phyloP scores from a whole-genome alignment of 192 early-diverging fungal genomes.

The Mortierella alpina region DNA sequence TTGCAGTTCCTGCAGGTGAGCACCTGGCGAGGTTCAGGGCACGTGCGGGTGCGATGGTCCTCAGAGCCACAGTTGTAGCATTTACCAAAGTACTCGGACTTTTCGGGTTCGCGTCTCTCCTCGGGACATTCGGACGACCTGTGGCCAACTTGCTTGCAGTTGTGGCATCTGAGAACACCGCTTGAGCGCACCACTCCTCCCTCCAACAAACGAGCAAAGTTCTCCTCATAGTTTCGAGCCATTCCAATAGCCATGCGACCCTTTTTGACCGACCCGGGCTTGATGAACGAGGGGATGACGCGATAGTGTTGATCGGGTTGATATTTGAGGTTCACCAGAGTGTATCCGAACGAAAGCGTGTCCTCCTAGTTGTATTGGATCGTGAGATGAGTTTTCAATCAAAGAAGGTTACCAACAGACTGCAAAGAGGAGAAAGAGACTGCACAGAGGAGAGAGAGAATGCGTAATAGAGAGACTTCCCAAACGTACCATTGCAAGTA shows the following conservation, averaged over 20 bases:
- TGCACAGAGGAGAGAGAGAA: not conserved
- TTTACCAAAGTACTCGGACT: slow-evolving; percentile 40
- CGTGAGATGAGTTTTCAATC: not conserved
- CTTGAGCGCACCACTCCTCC: slow-evolving; percentile 39
- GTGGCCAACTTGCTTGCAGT: slow-evolving; percentile 66
- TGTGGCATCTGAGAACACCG: slow-evolving; percentile 55
- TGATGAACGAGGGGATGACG: slow-evolving; percentile 40
- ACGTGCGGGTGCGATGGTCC: slow-evolving; percentile 63
- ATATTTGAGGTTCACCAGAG: slow-evolving; percentile 31
- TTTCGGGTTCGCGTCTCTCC: slow-evolving; percentile 23
- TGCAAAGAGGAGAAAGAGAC: not conserved
- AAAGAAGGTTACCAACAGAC: too few species aligned
- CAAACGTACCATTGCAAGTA: slow-evolving; percentile 23
- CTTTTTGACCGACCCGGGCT: slow-evolving; percentile 29
- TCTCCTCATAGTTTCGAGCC: slow-evolving; percentile 37
- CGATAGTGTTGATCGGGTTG: slow-evolving; percentile 34
- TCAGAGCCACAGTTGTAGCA: slow-evolving; percentile 59
- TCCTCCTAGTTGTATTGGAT: slow-evolving; percentile 8
- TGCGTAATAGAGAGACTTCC: not conserved
- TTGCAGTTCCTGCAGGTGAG: slow-evolving; percentile 65
- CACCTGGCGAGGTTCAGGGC: slow-evolving; percentile 50
- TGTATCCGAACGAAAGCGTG: slow-evolving; percentile 40
- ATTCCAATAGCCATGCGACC: slow-evolving; percentile 41
- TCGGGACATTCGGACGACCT: slow-evolving; percentile 52
- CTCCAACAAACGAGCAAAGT: slow-evolving; percentile 16